Evolutionary conservation across 768 basidiomycete genomes (phyloP).

Genomic region (Rhodotorula taiwanensis): DNA sequence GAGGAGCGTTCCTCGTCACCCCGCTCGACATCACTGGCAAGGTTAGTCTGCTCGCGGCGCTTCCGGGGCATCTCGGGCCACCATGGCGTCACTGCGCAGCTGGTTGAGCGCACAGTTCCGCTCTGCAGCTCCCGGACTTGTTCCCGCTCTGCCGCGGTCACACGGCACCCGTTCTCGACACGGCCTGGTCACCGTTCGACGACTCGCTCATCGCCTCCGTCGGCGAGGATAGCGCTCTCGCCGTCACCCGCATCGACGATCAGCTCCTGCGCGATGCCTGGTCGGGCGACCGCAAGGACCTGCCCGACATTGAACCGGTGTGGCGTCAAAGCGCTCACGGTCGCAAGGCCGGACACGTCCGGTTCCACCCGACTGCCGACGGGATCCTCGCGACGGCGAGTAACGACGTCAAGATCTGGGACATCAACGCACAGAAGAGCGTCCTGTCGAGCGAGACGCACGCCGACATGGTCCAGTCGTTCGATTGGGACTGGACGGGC

Average conservation of each 20-base stretch:
- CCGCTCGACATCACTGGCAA: constrained; percentile 56
- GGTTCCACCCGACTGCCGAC: constrained; percentile 84
- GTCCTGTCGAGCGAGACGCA: constrained; percentile 58
- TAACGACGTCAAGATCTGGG: constrained; percentile 86
- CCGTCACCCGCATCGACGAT: constrained; percentile 81
- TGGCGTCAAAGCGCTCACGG: constrained; percentile 56
- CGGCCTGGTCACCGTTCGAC: constrained; percentile 91
- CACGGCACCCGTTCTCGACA: constrained; percentile 67
- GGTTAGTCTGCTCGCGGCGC: too few relatives aligned
- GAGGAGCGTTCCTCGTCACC: constrained; percentile 89
- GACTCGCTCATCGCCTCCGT: constrained; percentile 83
- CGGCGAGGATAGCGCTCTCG: constrained; percentile 87
- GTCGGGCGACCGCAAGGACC: constrained; percentile 65
- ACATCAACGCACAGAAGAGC: constrained; percentile 66
- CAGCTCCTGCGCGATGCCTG: constrained; percentile 59
- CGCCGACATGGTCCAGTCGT: constrained; percentile 75
- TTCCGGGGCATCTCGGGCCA: neutral
- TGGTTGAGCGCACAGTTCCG: constrained; percentile 68
- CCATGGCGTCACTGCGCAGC: constrained; percentile 26
- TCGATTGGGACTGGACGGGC: constrained; percentile 75
- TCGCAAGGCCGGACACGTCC: constrained; percentile 86
- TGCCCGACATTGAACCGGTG: constrained; percentile 81
- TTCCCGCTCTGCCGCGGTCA: constrained; percentile 79
- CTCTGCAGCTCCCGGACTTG: constrained; percentile 68
- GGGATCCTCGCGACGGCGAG: constrained; percentile 71